These are phyloP conservation scores for Conidiobolus coronatus DNA, from an alignment of 371 early-diverging fungal species.

Conservation along the genomic window DNA sequence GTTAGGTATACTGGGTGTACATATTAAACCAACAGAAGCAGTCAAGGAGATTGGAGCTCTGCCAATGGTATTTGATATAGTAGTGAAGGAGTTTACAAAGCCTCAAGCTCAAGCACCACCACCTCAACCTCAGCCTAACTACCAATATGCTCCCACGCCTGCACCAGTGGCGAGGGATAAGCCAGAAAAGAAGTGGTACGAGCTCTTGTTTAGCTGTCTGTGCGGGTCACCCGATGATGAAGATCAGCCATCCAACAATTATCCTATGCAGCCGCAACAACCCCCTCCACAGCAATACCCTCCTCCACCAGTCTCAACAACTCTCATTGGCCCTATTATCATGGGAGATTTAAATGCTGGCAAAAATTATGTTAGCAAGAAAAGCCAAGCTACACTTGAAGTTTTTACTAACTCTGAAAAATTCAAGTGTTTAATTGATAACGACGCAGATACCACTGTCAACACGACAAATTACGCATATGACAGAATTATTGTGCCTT, in stretches of 20 bases:
- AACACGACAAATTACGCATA: not conserved
- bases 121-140: not conserved
- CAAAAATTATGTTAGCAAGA: slow-evolving; percentile 1
- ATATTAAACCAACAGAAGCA: slow-evolving; percentile 2
- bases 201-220: not conserved
- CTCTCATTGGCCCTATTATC: slow-evolving; percentile 1
- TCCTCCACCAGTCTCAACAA: not conserved
- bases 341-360: slow-evolving; percentile 4
- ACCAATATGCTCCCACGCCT: not conserved
- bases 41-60: not conserved
- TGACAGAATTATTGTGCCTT: slow-evolving; percentile 1
- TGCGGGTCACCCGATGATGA: not conserved
- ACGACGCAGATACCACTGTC: slow-evolving; percentile 2
- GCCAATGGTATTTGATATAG: not conserved
- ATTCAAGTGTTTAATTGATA: not conserved
- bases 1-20: not conserved
- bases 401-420: not conserved
- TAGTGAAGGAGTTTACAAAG: not conserved
- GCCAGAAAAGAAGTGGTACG: not conserved
- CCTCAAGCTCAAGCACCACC: not conserved
- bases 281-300: too few species aligned
- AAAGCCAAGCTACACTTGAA: not conserved
- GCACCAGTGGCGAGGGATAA: too few species aligned
- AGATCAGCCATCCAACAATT: too few species aligned
- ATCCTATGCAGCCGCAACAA: too few species aligned